Percentiles rank a stretch among this genome's conserved stretches.
These are phyloP conservation scores for Orbilia javanica DNA, from an alignment of 2,329 filamentous ascomycete genomes.

Conservation along the genomic window DNA sequence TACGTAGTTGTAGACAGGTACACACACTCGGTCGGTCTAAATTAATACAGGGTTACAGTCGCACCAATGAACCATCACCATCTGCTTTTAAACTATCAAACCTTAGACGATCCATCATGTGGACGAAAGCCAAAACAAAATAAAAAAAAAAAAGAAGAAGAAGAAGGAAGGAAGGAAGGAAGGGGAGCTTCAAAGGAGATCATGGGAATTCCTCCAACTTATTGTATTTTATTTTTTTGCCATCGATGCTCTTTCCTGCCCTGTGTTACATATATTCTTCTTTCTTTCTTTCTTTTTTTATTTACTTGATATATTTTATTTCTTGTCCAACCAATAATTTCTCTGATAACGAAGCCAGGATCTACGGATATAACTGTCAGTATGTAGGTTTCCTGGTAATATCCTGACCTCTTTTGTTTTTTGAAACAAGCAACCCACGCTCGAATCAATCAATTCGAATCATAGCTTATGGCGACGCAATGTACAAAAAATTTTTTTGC, in stretches of 20 bases:
- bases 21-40: neutral
- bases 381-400: conserved; percentile 9
- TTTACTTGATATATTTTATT: neutral
- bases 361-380: conserved; percentile 17
- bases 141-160: no score
- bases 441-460: conserved; percentile 20
- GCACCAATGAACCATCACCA: conserved; percentile 19
- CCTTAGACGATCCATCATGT: neutral
- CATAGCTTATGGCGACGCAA: conserved; percentile 13
- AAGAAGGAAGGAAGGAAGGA: no score
- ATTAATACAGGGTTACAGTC: conserved; percentile 3
- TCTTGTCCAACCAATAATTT: conserved; percentile 12
- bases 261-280: neutral
- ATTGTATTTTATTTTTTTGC: neutral
- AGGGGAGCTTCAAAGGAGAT: no score
- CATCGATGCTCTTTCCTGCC: neutral
- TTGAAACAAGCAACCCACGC: conserved; percentile 16
- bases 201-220: conserved; percentile 3
- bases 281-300: neutral
- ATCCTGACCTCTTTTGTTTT: neutral
- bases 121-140: neutral
- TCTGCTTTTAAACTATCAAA: neutral
- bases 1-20: no score
- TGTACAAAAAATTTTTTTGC: neutral
- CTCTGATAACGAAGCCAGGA: neutral